Percentiles rank a stretch among this genome's conserved stretches.
These are phyloP conservation scores for Penicillium crustosum DNA, from an alignment of 2,329 filamentous ascomycete species.

Conservation along the genomic window DNA sequence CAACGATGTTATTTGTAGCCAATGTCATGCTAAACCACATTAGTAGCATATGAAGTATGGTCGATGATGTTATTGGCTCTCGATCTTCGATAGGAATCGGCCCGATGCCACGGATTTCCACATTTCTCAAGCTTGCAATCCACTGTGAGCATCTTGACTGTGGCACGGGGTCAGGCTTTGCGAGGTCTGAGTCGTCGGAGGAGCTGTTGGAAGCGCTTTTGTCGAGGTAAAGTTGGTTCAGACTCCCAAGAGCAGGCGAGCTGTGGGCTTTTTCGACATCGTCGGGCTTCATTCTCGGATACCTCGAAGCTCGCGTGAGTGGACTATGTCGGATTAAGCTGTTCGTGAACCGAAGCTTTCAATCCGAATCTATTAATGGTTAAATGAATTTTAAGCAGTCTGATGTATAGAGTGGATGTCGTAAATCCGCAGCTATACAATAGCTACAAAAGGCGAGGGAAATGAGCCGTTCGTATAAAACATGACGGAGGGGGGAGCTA, in stretches of 20 bases:
- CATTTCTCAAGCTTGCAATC: constrained; percentile 24
- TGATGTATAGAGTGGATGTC: not conserved
- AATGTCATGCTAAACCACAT: constrained; percentile 45
- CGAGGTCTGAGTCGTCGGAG: constrained; percentile 3
- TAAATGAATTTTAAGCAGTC: not conserved
- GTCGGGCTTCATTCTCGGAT: constrained; percentile 16
- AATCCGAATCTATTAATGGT: not conserved
- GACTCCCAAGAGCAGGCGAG: constrained; percentile 27
- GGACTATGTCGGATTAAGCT: not conserved
- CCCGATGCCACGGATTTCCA: constrained; percentile 31
- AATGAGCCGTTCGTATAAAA: not conserved
- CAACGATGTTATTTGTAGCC: constrained; percentile 43
- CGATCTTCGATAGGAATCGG: constrained; percentile 31
- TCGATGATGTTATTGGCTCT: constrained; percentile 25
- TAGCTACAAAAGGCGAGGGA: not conserved
- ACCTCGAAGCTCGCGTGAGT: not conserved
- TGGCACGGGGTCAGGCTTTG: constrained; percentile 9
- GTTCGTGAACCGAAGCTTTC: not conserved
- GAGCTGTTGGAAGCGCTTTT: constrained; percentile 13
- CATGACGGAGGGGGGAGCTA: not conserved
- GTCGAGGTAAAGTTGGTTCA: constrained; percentile 24
- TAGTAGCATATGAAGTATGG: constrained; percentile 33
- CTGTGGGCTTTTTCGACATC: constrained; percentile 30
- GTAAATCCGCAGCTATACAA: not conserved
- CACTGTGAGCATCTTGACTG: constrained; percentile 25